A percentile compares a stretch with the other conserved stretches of the same genome.
Evolutionary conservation across 768 basidiomycete genomes (phyloP).

Genomic region (Kwoniella dejecticola): DNA sequence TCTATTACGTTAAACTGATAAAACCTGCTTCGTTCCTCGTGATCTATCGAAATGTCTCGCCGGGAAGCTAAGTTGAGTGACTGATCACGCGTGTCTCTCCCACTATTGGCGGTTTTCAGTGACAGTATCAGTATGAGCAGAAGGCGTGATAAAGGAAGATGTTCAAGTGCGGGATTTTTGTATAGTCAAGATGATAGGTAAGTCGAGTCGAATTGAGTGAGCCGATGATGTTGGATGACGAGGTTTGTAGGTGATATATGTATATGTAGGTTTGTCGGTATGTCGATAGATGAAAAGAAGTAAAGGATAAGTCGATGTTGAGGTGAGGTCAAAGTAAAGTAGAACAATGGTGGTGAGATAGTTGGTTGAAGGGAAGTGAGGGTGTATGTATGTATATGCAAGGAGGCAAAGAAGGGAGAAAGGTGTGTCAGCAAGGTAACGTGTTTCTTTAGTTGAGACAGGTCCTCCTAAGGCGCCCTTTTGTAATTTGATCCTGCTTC

Average conservation of each 20-base stretch:
- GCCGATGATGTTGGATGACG: background rate
- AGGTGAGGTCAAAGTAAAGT: background rate
- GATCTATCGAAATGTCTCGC: background rate
- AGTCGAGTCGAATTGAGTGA: background rate
- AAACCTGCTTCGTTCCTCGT: constrained; percentile 1
- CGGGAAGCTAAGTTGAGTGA: background rate
- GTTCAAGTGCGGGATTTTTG: too few relatives aligned
- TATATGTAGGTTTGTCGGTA: too few relatives aligned
- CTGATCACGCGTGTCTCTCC: constrained; percentile 1
- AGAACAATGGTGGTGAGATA: background rate
- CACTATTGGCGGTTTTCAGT: background rate
- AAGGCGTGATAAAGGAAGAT: constrained; percentile 3
- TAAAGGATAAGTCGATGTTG: background rate
- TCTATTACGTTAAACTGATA: background rate
- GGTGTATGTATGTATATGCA: background rate
- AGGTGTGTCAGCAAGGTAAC: background rate
- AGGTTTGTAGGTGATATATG: background rate
- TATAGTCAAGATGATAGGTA: background rate
- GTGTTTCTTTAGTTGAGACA: constrained; percentile 14
- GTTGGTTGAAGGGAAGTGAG: constrained; percentile 4
- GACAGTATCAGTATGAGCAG: background rate
- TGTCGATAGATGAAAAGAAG: background rate
- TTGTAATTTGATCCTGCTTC: background rate
- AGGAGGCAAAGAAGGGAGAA: constrained; percentile 6
- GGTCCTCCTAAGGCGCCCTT: background rate